Evolutionary conservation across 306 rosid genomes (phyloP).

Genomic region (Fragaria ananassa): DNA sequence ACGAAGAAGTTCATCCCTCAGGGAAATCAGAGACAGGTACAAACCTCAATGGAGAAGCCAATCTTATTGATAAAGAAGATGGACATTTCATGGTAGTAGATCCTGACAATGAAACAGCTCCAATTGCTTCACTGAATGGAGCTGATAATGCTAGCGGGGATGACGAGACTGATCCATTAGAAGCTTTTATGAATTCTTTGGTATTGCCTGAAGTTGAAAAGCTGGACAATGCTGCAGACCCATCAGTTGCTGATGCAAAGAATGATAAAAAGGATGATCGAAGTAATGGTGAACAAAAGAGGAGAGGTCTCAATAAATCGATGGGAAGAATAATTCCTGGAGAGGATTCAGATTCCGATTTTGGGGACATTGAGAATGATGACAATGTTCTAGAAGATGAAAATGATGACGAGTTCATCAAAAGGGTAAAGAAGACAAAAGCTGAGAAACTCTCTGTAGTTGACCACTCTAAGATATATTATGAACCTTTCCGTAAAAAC

Average conservation of each 20-base stretch:
- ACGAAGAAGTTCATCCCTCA: slow-evolving; percentile 50
- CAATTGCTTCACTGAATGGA: not conserved
- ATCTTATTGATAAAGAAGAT: slow-evolving; percentile 35
- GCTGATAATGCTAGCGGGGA: slow-evolving; percentile 31
- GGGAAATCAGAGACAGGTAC: slow-evolving; percentile 46
- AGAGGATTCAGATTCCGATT: slow-evolving; percentile 91
- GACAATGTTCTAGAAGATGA: slow-evolving; percentile 65
- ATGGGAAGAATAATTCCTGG: slow-evolving; percentile 92
- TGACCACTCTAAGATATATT: slow-evolving; percentile 92
- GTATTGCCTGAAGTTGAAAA: slow-evolving; percentile 85
- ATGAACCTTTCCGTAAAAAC: slow-evolving; percentile 59
- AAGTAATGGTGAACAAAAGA: slow-evolving; percentile 41
- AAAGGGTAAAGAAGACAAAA: slow-evolving; percentile 94
- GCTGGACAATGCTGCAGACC: slow-evolving; percentile 43
- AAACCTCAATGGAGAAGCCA: slow-evolving; percentile 54
- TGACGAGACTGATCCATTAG: slow-evolving; percentile 83
- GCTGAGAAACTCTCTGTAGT: slow-evolving; percentile 91
- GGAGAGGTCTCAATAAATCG: slow-evolving; percentile 64
- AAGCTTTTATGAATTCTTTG: slow-evolving; percentile 94
- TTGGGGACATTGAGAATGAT: slow-evolving; percentile 59
- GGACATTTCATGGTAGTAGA: slow-evolving; percentile 36
- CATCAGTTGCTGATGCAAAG: slow-evolving; percentile 34
- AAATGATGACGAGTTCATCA: slow-evolving; percentile 90
- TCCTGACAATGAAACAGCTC: slow-evolving; percentile 41
- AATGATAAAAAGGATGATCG: slow-evolving; percentile 42